Conservation (phyloP, 176 grass and related monocot genomes). For the Urochloa ruziziensis region DNA sequence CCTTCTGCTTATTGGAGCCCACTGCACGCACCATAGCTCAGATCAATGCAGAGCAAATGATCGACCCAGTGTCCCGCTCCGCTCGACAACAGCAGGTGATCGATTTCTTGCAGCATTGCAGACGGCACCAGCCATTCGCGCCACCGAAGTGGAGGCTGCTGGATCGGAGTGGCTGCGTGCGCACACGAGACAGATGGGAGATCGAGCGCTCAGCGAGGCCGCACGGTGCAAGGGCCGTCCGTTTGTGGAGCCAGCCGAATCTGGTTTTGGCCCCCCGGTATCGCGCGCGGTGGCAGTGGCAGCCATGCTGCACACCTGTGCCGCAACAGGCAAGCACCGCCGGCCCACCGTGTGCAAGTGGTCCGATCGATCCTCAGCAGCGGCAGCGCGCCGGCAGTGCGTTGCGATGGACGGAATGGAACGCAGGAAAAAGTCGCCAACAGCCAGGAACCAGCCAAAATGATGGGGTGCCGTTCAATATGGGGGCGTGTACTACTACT, state of each 20-base stretch:
- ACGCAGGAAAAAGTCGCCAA: background rate
- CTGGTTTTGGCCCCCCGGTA: background rate
- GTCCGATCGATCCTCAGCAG: background rate
- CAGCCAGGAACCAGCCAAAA: background rate
- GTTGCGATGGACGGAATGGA: background rate
- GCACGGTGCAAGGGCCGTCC: background rate
- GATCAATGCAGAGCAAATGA: background rate
- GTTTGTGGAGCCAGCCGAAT: background rate
- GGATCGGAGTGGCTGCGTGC: background rate
- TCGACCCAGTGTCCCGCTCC: too few species aligned
- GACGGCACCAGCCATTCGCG: background rate
- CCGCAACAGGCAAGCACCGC: background rate
- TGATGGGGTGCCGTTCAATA: background rate
- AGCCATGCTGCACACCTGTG: background rate
- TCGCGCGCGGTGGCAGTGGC: background rate
- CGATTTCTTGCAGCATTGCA: background rate
- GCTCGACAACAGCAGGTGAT: background rate
- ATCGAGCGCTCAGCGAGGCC: background rate
- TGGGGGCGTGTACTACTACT: background rate
- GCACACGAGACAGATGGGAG: background rate
- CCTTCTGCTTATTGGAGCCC: background rate
- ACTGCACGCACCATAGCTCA: too few species aligned
- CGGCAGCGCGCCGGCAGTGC: background rate
- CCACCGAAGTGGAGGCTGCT: background rate
- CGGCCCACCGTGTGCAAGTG: slow-evolving; percentile 7